Conservation (phyloP, 2,329 filamentous ascomycete species). For the Trichophyton schoenleinii region DNA sequence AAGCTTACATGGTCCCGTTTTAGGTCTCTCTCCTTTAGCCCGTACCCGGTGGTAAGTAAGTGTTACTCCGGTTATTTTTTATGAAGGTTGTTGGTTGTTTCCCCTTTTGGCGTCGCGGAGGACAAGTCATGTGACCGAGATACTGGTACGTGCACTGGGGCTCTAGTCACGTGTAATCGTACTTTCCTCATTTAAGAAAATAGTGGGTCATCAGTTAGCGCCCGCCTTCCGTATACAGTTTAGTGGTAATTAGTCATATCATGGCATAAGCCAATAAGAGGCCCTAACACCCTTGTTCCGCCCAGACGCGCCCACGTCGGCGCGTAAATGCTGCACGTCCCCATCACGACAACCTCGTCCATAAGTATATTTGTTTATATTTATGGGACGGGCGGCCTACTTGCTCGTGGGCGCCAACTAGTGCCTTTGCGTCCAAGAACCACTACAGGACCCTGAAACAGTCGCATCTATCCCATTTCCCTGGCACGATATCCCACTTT, state of each 20-base stretch:
- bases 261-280: slow-evolving; percentile 8
- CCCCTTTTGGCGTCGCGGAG: background rate
- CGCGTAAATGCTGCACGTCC: background rate
- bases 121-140: background rate
- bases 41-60: background rate
- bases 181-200: background rate
- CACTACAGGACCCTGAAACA: background rate
- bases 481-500: background rate
- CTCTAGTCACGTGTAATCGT: background rate
- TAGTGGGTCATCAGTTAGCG: background rate
- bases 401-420: background rate
- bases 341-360: background rate
- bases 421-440: background rate
- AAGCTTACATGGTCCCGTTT: no score
- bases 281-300: slow-evolving; percentile 3
- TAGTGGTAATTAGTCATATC: background rate
- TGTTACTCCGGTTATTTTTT: no score
- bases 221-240: background rate
- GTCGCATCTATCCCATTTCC: background rate
- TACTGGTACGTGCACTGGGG: background rate
- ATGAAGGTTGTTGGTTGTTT: no score
- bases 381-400: background rate
- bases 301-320: slow-evolving; percentile 7
- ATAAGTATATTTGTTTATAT: background rate
- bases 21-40: no score